Evolutionary conservation across 2,329 filamentous ascomycete species (phyloP).

Genomic region (Chaetomiaceae sp.): DNA sequence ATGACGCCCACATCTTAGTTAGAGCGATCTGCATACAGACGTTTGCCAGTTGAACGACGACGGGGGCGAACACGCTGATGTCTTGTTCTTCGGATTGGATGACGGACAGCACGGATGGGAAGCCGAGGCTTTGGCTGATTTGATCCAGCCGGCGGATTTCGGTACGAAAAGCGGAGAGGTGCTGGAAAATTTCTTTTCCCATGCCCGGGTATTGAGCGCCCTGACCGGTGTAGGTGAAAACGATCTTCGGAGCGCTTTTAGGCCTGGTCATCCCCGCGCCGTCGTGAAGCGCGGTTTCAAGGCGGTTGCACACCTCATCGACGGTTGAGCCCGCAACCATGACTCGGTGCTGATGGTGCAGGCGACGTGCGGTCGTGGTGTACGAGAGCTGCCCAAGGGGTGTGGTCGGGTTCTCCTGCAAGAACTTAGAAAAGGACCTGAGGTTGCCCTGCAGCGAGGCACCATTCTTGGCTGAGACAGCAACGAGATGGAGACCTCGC

Average conservation of each 20-base stretch:
- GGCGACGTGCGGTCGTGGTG: slow-evolving; percentile 62
- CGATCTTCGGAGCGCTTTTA: slow-evolving; percentile 41
- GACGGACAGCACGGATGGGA: slow-evolving; percentile 54
- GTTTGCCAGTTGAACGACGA: slow-evolving; percentile 51
- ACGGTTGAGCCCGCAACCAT: slow-evolving; percentile 42
- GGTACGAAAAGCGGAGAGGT: slow-evolving; percentile 44
- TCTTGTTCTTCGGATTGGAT: slow-evolving; percentile 42
- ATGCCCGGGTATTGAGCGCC: slow-evolving; percentile 50
- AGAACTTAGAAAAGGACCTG: slow-evolving; percentile 48
- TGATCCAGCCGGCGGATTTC: slow-evolving; percentile 55
- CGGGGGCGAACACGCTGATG: slow-evolving; percentile 44
- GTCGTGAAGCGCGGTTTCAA: slow-evolving; percentile 41
- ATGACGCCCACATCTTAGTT: slow-evolving; percentile 50
- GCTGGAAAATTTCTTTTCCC: slow-evolving; percentile 46
- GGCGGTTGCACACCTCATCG: slow-evolving; percentile 39
- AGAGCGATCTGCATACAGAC: slow-evolving; percentile 55
- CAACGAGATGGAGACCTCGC: slow-evolving; percentile 55
- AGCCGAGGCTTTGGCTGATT: slow-evolving; percentile 45
- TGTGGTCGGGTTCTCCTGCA: slow-evolving; percentile 48
- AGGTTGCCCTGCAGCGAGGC: slow-evolving; percentile 57
- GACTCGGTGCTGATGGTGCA: slow-evolving; percentile 56
- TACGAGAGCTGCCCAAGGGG: slow-evolving; percentile 58
- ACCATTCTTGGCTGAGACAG: slow-evolving; percentile 52
- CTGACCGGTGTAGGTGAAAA: slow-evolving; percentile 55
- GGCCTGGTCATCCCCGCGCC: slow-evolving; percentile 39